Conservation (phyloP, 805 yeast species). For the Sugiyamaella smithiae region DNA sequence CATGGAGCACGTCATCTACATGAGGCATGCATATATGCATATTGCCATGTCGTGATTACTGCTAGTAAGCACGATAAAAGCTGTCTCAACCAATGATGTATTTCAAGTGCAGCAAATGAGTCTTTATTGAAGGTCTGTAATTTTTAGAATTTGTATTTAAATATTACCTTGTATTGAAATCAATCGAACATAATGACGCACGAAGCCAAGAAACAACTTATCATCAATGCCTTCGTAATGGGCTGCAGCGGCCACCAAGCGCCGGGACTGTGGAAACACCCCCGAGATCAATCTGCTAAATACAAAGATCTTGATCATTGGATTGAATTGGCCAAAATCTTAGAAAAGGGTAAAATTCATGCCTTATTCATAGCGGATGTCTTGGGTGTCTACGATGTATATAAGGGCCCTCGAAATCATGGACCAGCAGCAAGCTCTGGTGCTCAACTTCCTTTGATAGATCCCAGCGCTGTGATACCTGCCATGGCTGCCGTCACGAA, state of each 20-base stretch:
- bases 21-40: too few species aligned
- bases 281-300: slow-evolving; percentile 34
- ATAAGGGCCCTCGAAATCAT: slow-evolving; percentile 35
- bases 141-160: too few species aligned
- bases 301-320: slow-evolving; percentile 35
- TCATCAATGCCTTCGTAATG: slow-evolving; percentile 39
- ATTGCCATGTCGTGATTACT: too few species aligned
- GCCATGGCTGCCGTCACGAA: slow-evolving; percentile 44
- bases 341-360: slow-evolving; percentile 42
- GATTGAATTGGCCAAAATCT: slow-evolving; percentile 39
- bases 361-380: slow-evolving; percentile 43
- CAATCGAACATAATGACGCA: too few species aligned
- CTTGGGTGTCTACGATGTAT: slow-evolving; percentile 42
- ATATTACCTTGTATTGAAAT: too few species aligned
- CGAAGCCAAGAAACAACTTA: slow-evolving; percentile 25
- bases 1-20: too few species aligned
- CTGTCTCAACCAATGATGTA: too few species aligned
- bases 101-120: too few species aligned
- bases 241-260: slow-evolving; percentile 28
- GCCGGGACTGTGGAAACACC: slow-evolving; percentile 38
- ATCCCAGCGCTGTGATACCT: slow-evolving; percentile 39
- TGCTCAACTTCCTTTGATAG: slow-evolving; percentile 38
- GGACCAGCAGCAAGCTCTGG: slow-evolving; percentile 24
- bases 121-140: too few species aligned
- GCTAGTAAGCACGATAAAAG: too few species aligned